Base-by-base conservation (phyloP, 2,329 filamentous ascomycete species). In the Trichoderma sp. region DNA sequence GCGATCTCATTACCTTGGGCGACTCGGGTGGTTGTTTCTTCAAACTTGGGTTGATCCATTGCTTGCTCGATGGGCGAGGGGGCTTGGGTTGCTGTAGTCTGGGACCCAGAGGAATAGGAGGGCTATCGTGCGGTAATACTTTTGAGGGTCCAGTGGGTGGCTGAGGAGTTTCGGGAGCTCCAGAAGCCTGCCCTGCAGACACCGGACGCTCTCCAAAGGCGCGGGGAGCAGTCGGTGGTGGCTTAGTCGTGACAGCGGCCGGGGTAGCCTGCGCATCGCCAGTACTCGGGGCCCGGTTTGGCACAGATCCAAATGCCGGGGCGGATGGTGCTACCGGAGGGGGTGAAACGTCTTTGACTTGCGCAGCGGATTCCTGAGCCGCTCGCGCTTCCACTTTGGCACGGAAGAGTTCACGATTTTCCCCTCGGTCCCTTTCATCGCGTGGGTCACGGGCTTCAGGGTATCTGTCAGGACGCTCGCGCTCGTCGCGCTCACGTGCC, bases 271-370 rank as follows among this genome's bases (percentile, higher is more conserved):
- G 77, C n/a, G 74, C 76, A 39, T 82, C 82, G 12, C 75, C 77
- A 23, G 76, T 73, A 39, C 79, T 79, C 20, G 78, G 73, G 15
- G 81, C 82, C 72, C 87, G 83, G 69, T 84, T 86, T 0, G 85
- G 85, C 6, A 88, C 83, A 6, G 87, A 85, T 11, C 87, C 88
- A 76, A 88, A 89, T 3, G 87, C 86, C 13, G 88, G 87, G 3
- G 87, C 87, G 1, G 88, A 87, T 3, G 88, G 87, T 6, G 87
- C 87, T 13, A 88, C 78, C 0, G 87, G 87, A 68, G 88, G 87
- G 3, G 87, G 87, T 6, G 88, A 89, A 15, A 87, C 83, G 63
- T 88, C 87, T 74, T 87, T 85, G 30, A 81, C 78, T 23, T 82
- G 81, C 1, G 83, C 77, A 4, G 84, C 81, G 3, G 82, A 81